Evolutionary conservation across 805 yeast species (phyloP), one percentile per base, ranked within the genome.

Genomic region (Ogataea kodamae): DNA sequence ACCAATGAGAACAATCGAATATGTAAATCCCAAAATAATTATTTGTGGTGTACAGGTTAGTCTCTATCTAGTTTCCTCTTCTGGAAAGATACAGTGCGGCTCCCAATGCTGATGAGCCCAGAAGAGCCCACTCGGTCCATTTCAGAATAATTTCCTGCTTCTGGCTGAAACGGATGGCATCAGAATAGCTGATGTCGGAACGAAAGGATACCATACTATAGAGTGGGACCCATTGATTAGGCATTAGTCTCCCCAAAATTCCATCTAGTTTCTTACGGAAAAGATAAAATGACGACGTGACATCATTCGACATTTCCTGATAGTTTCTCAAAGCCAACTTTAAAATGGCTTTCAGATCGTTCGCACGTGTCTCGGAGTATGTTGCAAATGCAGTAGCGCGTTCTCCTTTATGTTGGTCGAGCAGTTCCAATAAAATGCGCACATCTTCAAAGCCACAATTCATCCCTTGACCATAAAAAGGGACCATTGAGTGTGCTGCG

Each of bases 381-480:
- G 51, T 49, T 19, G 59, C 61, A 47, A 86, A 81, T 0, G 86
- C 80, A 5, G 30, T 30, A 1, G 51, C 50, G 18, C 78, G 63
- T 37, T 73, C 62, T 13, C 55, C 62, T 3, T 58, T 39, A 29
- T 50, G 22, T 35, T 56, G 45, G 19, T 69, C 70, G 28, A 71
- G 27, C 16, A 79, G 52, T 26, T 72, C 68, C 62, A 82, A 62
- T 33, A 89, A 61, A 1, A 79, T 75, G 37, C 78, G 65, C 14
- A 89, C 89, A 49, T 90, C 97, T 59, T 89, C 97, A 56, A 89
- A 82, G 1, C 97, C 97, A 54, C 95, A 85, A 57, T 89, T 89
- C 90, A 89, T 82, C 5, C 97, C 97, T 57, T 89, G 97, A 7
- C 97, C 97, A 54, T 88, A 89, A 57, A 89, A 89, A n/a, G 97